These are phyloP conservation scores for Cryptosporidium sp. DNA, from an alignment of 169 alveolate species.

Conservation along the genomic window DNA sequence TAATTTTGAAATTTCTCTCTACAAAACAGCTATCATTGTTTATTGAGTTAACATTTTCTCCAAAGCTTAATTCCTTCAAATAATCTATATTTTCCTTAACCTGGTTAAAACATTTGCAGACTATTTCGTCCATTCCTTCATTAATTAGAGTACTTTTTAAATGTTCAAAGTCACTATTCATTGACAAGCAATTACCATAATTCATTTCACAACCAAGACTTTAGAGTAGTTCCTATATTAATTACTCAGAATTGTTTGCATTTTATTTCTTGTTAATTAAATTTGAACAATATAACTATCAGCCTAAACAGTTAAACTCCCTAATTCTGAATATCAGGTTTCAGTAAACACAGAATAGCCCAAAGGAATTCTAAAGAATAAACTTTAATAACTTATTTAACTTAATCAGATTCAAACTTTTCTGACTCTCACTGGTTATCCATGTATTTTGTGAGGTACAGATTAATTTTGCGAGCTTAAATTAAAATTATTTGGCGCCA, in stretches of 20 bases:
- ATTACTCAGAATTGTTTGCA: conserved; percentile 7
- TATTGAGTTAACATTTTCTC: conserved; percentile 28
- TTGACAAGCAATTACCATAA: conserved; percentile 13
- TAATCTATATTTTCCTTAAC: conserved; percentile 50
- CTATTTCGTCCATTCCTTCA: conserved; percentile 46
- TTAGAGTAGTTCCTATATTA: not conserved
- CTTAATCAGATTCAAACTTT: not conserved
- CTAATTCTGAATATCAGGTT: not conserved
- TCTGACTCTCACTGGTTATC: not conserved
- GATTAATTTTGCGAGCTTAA: conserved; percentile 15
- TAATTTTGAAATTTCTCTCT: conserved; percentile 40
- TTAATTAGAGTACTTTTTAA: conserved; percentile 19
- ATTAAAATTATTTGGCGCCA: not conserved
- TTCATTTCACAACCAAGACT: conserved; percentile 6
- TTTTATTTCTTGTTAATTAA: not conserved
- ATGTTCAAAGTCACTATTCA: conserved; percentile 18
- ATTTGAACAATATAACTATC: not conserved
- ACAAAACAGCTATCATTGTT: conserved; percentile 33
- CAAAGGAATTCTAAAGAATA: not conserved
- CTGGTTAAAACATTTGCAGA: conserved; percentile 31
- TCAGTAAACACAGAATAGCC: not conserved
- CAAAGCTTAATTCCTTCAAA: not conserved
- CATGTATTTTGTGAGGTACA: conserved; percentile 39
- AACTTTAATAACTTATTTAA: not conserved
- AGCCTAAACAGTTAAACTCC: not conserved